Evolutionary conservation across 1,284 basidiomycete genomes (phyloP).

Genomic region (Pseudozyma tsukubaensis): DNA sequence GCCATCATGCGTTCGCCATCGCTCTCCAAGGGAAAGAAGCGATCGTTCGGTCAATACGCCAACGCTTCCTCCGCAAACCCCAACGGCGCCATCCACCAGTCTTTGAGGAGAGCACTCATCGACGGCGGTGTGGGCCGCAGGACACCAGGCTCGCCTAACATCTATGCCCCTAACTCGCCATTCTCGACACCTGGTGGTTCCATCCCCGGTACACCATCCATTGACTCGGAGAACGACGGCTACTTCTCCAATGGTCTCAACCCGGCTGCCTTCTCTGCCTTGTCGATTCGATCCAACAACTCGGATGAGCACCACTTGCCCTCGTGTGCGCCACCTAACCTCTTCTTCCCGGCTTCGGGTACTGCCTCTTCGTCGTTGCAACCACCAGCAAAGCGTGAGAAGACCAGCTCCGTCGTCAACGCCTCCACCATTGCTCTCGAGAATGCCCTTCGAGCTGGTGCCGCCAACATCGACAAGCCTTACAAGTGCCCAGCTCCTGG

Average conservation of each 20-base stretch:
- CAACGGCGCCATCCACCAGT: constrained; percentile 54
- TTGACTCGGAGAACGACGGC: constrained; percentile 59
- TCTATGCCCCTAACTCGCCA: constrained; percentile 65
- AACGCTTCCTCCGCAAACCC: constrained; percentile 37
- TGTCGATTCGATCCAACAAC: constrained; percentile 58
- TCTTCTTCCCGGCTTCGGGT: constrained; percentile 68
- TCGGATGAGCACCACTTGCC: constrained; percentile 63
- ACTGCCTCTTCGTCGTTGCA: constrained; percentile 38
- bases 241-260: constrained; percentile 59
- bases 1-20: constrained; percentile 61
- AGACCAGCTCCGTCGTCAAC: constrained; percentile 42
- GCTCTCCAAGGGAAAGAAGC: constrained; percentile 64
- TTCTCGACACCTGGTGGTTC: constrained; percentile 67
- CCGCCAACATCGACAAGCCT: constrained; percentile 75
- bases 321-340: constrained; percentile 68
- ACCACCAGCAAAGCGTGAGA: constrained; percentile 63
- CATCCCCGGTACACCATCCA: constrained; percentile 61
- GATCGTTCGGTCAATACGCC: constrained; percentile 62
- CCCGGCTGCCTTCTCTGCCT: constrained; percentile 62
- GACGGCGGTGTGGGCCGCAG: constrained; percentile 64
- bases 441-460: constrained; percentile 35
- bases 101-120: constrained; percentile 64
- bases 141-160: constrained; percentile 51
- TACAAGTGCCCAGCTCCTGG: constrained; percentile 96
- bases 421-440: constrained; percentile 37